Base-by-base conservation (phyloP, 176 grass and related monocot genomes). In the Aegilops sharonensis region DNA sequence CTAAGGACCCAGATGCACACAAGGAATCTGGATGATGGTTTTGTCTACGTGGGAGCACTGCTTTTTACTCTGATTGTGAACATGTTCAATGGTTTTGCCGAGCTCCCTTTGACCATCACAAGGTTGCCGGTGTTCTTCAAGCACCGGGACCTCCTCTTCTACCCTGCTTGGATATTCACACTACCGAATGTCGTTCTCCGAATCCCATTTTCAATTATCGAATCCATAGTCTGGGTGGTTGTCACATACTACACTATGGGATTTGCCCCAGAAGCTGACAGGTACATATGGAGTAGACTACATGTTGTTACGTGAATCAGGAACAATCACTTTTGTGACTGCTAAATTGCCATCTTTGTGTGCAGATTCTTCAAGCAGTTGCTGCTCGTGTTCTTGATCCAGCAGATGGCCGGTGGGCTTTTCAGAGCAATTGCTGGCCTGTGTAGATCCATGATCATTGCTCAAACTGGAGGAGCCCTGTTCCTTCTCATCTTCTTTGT, bases 351-450 rank as follows among this genome's bases (percentile, higher is more conserved):
- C 52, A 65, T 86, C 67, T 77, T 50, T 90, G 24, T 40, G n/a
- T 32, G 59, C 89, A 99, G 97, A 85, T 96, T 99, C 82, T 99
- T 99, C 90, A 99, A 99, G 88, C 97, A 99, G 79, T 76, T 99
- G 85, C 70, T 99, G 67, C 83, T 96, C 5, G 90, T 99, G 21
- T 99, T 99, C 82, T 88, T 96, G 88, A 74, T 90, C 79, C 97
- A 99, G 78, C 94, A 99, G 79, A 99, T 99, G 97, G 92, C 97
- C 21, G 97, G 84, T 40, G 97, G 85, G 20, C 88, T 99, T 72
- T 96, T 99, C 89, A 96, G 97, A 89, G 85, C 88, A 79, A 89
- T 83, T 29, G 94, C 97, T 9, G 97, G 92, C 76, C 50, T 99
- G 72, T 95, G 92, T 66, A 93, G 97, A 75, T 93, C 94, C 67